These are phyloP conservation scores for Ziziphus jujuba DNA, from an alignment of 306 rosid species.

Conservation along the genomic window DNA sequence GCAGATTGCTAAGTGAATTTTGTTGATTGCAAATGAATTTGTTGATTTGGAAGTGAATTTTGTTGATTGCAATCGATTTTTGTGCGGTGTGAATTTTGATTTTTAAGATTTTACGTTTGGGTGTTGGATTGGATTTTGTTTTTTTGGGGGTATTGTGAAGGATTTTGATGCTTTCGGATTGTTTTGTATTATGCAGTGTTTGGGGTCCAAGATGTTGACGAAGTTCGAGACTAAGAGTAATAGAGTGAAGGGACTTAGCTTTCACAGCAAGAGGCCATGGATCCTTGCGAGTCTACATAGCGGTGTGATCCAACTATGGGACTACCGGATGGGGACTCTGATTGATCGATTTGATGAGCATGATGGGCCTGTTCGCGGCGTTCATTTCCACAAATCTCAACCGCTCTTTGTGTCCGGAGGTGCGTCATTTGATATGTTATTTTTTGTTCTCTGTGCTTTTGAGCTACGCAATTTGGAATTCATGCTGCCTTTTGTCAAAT, in stretches of 20 bases:
- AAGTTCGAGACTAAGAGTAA: conserved; percentile 98
- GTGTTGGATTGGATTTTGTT: background rate
- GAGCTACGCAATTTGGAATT: background rate
- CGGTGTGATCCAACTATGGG: conserved; percentile 99
- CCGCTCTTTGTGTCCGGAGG: conserved; percentile 98
- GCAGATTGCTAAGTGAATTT: conserved; percentile 2
- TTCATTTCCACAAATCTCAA: conserved; percentile 95
- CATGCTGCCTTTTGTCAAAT: background rate
- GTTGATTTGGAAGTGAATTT: background rate
- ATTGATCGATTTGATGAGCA: conserved; percentile 95
- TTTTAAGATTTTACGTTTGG: conserved; percentile 1
- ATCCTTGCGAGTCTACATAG: conserved; percentile 98
- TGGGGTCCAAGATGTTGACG: conserved; percentile 75
- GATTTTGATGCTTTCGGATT: conserved; percentile 34
- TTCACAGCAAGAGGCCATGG: conserved; percentile 96
- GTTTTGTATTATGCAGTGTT: conserved; percentile 18
- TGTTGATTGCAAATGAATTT: background rate
- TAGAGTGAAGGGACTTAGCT: conserved; percentile 96
- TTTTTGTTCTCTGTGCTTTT: background rate
- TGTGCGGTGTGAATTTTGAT: conserved; percentile 2
- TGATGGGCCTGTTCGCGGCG: conserved; percentile 98
- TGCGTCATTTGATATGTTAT: conserved; percentile 13
- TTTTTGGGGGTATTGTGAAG: conserved; percentile 4
- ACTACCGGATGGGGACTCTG: conserved; percentile 94
- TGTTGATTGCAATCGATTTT: too few relatives aligned